phyloP scores from a whole-genome alignment of 495 filamentous ascomycete genomes.

The Aspergillus bertholletiae region DNA sequence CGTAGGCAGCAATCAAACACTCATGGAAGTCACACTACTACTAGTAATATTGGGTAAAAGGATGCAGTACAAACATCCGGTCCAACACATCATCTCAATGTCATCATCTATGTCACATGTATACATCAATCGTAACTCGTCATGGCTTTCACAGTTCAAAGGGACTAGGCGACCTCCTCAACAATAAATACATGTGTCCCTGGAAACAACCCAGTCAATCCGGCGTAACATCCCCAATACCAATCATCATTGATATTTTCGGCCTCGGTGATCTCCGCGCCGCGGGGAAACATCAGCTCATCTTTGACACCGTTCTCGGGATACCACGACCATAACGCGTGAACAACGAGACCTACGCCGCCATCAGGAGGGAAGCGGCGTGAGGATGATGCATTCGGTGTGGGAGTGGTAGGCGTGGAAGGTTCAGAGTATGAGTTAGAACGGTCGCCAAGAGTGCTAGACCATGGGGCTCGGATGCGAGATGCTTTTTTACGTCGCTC shows the following conservation, averaged over 20 bases:
- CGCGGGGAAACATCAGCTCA: conserved; percentile 78
- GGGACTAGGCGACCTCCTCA: conserved; percentile 27
- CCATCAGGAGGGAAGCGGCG: conserved; percentile 66
- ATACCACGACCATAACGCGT: conserved; percentile 71
- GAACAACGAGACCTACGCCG: conserved; percentile 57
- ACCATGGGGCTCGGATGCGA: conserved; percentile 22
- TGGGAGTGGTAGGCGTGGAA: conserved; percentile 11
- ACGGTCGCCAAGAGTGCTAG: conserved; percentile 4
- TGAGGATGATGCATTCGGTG: conserved; percentile 2
- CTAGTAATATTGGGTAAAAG: too few species aligned
- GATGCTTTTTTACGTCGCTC: conserved; percentile 48
- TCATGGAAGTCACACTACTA: too few species aligned
- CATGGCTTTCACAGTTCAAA: background rate
- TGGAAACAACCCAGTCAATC: conserved; percentile 70
- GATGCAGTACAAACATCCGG: background rate
- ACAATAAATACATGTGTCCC: conserved; percentile 59
- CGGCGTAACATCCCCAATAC: conserved; percentile 78
- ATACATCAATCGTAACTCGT: background rate
- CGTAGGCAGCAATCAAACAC: background rate
- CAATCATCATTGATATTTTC: conserved; percentile 85
- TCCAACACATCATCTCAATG: background rate
- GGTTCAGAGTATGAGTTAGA: background rate
- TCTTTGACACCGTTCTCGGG: conserved; percentile 59
- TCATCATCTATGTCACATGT: background rate
- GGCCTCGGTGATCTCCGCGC: conserved; percentile 75